phyloP scores from a whole-genome alignment of 1,284 basidiomycete species.

The Fomitiporia mediterranea region DNA sequence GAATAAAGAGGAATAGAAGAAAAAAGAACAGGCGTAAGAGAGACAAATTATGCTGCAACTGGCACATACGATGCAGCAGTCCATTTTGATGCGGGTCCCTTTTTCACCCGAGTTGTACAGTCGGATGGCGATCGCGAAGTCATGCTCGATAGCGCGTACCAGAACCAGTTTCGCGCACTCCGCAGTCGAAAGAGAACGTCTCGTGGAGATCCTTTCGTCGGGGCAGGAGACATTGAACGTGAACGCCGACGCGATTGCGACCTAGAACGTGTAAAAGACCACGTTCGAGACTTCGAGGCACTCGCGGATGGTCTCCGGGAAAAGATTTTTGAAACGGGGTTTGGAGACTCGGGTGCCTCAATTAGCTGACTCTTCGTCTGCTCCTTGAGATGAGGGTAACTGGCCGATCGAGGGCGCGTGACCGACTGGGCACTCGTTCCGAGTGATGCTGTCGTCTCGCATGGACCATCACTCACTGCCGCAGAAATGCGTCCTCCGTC shows the following conservation, averaged over 20 bases:
- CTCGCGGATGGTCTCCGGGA: conserved; percentile 9
- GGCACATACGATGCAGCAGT: conserved; percentile 2
- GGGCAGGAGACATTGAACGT: conserved; percentile 17
- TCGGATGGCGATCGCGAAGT: conserved; percentile 13
- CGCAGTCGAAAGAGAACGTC: conserved; percentile 20
- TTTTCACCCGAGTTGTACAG: conserved; percentile 1
- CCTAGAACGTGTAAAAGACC: conserved; percentile 18
- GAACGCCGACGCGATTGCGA: conserved; percentile 19
- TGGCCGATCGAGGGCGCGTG: conserved; percentile 10
- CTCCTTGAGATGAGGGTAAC: conserved; percentile 6
- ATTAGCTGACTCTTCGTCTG: conserved; percentile 9
- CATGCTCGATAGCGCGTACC: conserved; percentile 20
- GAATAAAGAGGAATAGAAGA: not conserved
- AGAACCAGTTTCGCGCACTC: conserved; percentile 21
- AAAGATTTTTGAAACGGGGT: conserved; percentile 2
- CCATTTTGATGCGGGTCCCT: conserved; percentile 8
- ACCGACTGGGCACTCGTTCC: not conserved
- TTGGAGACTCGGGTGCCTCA: conserved; percentile 6
- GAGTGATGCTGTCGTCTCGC: conserved; percentile 1
- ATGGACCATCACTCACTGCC: conserved; percentile 9
- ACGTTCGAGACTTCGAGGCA: conserved; percentile 15
- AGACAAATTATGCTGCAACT: not conserved
- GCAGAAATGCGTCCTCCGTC: conserved; percentile 12
- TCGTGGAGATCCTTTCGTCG: conserved; percentile 16
- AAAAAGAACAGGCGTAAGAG: not conserved